Percentiles rank a stretch among this genome's conserved stretches.
These are phyloP conservation scores for Aureobasidium sp. DNA, from an alignment of 2,329 filamentous ascomycete genomes.

Conservation along the genomic window DNA sequence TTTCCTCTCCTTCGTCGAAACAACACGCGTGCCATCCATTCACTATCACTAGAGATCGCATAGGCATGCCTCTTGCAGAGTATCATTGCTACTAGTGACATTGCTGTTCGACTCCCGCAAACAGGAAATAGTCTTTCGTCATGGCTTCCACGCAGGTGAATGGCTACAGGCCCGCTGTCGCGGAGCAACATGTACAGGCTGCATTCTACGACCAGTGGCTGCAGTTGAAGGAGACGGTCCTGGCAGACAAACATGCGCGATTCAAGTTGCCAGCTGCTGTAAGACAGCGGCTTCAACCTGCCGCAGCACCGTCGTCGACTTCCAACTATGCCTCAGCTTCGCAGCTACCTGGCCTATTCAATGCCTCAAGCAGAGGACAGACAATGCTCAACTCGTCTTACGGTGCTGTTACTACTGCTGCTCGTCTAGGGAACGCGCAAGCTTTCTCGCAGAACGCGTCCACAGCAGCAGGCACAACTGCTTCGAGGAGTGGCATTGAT, in stretches of 20 bases:
- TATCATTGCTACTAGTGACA: background rate
- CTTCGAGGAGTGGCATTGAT: slow-evolving; percentile 51
- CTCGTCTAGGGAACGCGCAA: background rate
- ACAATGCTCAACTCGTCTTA: background rate
- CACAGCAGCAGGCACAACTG: background rate
- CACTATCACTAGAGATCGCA: slow-evolving; percentile 2
- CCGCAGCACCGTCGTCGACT: background rate
- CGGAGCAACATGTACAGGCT: slow-evolving; percentile 28
- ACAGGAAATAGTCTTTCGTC: background rate
- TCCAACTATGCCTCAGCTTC: background rate
- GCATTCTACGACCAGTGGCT: slow-evolving; percentile 67
- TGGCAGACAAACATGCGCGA: slow-evolving; percentile 64
- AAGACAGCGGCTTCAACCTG: slow-evolving; percentile 27
- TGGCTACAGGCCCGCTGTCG: slow-evolving; percentile 4
- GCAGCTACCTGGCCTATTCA: slow-evolving; percentile 2
- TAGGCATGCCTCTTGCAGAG: background rate
- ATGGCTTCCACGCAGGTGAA: slow-evolving; percentile 10
- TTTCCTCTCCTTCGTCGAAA: background rate
- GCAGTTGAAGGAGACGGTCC: slow-evolving; percentile 68
- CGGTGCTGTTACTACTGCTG: background rate
- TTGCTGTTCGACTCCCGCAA: slow-evolving; percentile 1
- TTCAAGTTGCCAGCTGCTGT: slow-evolving; percentile 51
- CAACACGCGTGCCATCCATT: slow-evolving; percentile 2
- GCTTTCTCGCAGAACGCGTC: background rate
- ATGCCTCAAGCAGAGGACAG: background rate